These are phyloP conservation scores for Raffaelea ambrosiae DNA, from an alignment of 2,329 filamentous ascomycete genomes.

Conservation along the genomic window DNA sequence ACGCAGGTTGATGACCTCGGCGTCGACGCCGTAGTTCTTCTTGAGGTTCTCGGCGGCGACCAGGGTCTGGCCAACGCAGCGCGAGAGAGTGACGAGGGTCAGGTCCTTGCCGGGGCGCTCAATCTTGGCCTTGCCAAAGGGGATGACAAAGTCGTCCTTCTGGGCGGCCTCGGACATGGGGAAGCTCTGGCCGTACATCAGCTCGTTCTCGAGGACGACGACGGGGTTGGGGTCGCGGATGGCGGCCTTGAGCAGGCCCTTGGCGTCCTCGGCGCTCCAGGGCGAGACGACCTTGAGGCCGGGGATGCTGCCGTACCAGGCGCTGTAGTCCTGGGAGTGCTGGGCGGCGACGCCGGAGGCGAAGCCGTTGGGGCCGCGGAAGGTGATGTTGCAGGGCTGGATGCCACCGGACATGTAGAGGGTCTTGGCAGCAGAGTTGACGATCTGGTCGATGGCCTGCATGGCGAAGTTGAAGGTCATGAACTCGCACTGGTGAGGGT, in stretches of 20 bases:
- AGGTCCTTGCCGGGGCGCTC: slow-evolving; percentile 93
- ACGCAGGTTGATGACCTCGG: slow-evolving; percentile 95
- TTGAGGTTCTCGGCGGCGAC: slow-evolving; percentile 84
- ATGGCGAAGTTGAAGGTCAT: slow-evolving; percentile 99
- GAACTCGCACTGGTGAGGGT: slow-evolving; percentile 72
- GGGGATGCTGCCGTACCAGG: slow-evolving; percentile 97
- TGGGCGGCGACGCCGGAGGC: slow-evolving; percentile 91
- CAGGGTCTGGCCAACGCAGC: slow-evolving; percentile 88
- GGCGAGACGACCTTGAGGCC: slow-evolving; percentile 94
- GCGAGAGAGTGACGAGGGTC: slow-evolving; percentile 89
- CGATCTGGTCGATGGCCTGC: slow-evolving; percentile 99
- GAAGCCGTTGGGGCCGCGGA: slow-evolving; percentile 98
- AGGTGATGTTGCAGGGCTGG: slow-evolving; percentile 99
- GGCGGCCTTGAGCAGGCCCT: slow-evolving; percentile 94
- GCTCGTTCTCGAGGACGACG: slow-evolving; percentile 80
- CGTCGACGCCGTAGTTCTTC: slow-evolving; percentile 92
- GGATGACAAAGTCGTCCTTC: slow-evolving; percentile 92
- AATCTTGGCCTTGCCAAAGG: slow-evolving; percentile 98
- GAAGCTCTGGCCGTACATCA: slow-evolving; percentile 89
- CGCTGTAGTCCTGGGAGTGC: slow-evolving; percentile 97
- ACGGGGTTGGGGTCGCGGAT: slow-evolving; percentile 98
- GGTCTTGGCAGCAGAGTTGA: slow-evolving; percentile 98
- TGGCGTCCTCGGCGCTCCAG: slow-evolving; percentile 96
- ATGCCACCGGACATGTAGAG: slow-evolving; percentile 99
- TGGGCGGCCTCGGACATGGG: slow-evolving; percentile 96